Evolutionary conservation across 1,284 basidiomycete species (phyloP), one percentile per base, ranked within the genome.

Genomic region (Afroboletus lepidellus): DNA sequence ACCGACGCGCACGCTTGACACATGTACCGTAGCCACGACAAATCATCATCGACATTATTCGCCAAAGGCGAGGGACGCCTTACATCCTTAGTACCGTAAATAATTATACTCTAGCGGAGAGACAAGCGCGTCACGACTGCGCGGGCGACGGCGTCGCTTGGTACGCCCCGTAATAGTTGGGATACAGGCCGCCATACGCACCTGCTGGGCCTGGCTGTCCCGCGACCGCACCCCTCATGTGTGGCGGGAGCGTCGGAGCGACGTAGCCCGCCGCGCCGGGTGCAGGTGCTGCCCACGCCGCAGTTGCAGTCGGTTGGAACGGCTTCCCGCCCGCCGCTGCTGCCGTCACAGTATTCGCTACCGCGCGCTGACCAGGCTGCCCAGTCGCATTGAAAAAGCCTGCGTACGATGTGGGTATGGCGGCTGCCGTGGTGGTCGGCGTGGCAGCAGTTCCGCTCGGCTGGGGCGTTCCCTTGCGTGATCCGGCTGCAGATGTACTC

Each of bases 381-480:
- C 64, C 42, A 1, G 64, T 30, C 9, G 56, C 50, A 33, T 48
- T 60, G 52, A 74, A 75, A 57, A 74, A 77, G 29, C 66, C 64
- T 0, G 74, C 66, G 50, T 76, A 76, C 15, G 59, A 65, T 16
- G 70, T 64, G 11, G 70, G 66, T 18, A 71, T 64, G 34, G 69
- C 50, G 21, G 65, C 64, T 43, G 60, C 61, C 25, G 71, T 58
- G 9, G 67, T 54, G 12, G 57, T 49, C 4, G 64, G 51, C 8
- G 66, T 50, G 12, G 61, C 62, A 21, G 9, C 60, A 24, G 67
- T 51, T 12, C 57, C 55, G 23, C 57, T 65, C 6, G 78, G 74
- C 50, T 79, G 78, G 3, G 80, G 80, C 9, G 82, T 83, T 11
- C 72, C 78, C 34, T 73, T 71, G 41, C 78, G 78, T 4, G 79